phyloP scores from a whole-genome alignment of 441 rosid genomes.

The Erodium chrysanthum region DNA sequence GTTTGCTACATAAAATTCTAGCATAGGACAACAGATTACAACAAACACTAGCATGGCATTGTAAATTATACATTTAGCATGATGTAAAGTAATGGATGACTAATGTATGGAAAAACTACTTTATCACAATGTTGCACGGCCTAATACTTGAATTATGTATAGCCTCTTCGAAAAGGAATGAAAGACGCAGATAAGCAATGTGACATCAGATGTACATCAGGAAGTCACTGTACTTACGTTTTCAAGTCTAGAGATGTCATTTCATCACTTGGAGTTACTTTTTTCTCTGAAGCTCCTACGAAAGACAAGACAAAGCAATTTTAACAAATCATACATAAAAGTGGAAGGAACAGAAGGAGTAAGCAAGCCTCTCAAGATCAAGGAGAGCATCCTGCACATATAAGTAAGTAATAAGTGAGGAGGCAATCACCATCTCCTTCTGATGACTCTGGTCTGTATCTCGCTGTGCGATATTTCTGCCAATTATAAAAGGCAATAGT shows the following conservation, averaged over 20 bases:
- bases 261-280: constrained; percentile 37
- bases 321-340: background rate
- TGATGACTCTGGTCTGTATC: constrained; percentile 65
- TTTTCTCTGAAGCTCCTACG: constrained; percentile 52
- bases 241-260: constrained; percentile 64
- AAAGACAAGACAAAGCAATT: constrained; percentile 8
- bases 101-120: background rate
- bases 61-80: no score
- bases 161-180: background rate
- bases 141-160: background rate
- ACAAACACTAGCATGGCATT: no score
- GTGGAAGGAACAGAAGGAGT: no score
- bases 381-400: background rate
- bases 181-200: background rate
- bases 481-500: constrained; percentile 2
- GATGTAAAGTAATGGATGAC: no score
- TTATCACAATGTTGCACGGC: background rate
- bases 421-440: constrained; percentile 33
- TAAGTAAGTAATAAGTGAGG: constrained; percentile 6
- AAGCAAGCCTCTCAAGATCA: no score
- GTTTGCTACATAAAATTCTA: no score
- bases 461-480: constrained; percentile 84
- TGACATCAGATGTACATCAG: background rate
- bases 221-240: constrained; percentile 39
- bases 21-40: no score